Evolutionary conservation across 2,329 filamentous ascomycete species (phyloP).

Genomic region (Colletotrichum cuscutae): DNA sequence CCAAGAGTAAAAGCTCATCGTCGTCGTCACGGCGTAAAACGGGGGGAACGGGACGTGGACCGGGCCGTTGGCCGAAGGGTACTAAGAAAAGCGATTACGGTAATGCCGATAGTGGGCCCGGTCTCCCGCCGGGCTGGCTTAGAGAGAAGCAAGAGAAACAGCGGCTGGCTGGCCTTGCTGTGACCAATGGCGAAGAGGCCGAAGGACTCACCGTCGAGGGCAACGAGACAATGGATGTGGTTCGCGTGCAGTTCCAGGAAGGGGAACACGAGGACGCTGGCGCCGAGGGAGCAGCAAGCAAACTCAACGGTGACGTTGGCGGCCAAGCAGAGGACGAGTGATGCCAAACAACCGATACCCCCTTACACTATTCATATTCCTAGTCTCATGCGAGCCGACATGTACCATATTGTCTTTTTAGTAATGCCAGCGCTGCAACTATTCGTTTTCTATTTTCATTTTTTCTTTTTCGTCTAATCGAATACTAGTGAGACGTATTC

Average conservation of each 20-base stretch:
- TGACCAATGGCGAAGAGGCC: constrained; percentile 37
- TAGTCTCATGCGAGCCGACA: constrained; percentile 5
- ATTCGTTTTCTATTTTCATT: background rate
- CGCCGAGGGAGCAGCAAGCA: background rate
- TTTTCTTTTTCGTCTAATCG: background rate
- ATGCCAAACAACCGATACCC: constrained; percentile 15
- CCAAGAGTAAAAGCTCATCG: constrained; percentile 49
- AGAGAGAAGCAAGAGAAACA: constrained; percentile 46
- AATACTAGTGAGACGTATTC: background rate
- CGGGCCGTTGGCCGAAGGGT: constrained; percentile 74
- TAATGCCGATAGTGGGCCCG: constrained; percentile 73
- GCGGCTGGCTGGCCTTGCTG: constrained; percentile 30
- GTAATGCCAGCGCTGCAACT: constrained; percentile 3
- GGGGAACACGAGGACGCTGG: background rate
- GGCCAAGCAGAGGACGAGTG: constrained; percentile 16
- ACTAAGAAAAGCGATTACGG: constrained; percentile 76
- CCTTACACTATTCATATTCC: background rate
- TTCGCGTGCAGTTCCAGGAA: constrained; percentile 29
- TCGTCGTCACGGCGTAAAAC: constrained; percentile 61
- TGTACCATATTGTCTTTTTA: constrained; percentile 3
- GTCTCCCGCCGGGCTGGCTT: constrained; percentile 68
- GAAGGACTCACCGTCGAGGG: background rate
- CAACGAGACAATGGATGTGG: constrained; percentile 34
- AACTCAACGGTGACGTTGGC: background rate
- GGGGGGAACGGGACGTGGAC: constrained; percentile 72